Evolutionary conservation across 257 asterid species (phyloP), one percentile per base, ranked within the genome.

Genomic region (Fraxinus quadrangulata): DNA sequence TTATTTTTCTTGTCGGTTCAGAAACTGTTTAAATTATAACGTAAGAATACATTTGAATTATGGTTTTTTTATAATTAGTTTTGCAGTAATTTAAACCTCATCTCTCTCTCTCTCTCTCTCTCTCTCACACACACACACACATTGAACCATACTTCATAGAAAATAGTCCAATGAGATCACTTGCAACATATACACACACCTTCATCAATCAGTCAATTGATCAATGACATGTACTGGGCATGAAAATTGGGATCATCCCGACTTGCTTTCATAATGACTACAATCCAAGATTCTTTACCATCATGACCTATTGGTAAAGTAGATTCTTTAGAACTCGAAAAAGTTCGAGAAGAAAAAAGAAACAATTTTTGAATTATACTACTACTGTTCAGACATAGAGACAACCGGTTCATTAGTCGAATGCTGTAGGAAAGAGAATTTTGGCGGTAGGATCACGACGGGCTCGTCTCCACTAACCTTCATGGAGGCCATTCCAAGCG

Each of bases 401-500:
- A 66, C 84, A 75, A 73, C 84, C 65, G 51, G 75, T 77, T 81
- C 86, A 36, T 84, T 85, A 17, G 16, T 37, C 6, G 34, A 56
- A 59, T 85, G 90, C 72, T 63, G 67, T 73, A 31, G 82, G 59
- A 81, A 86, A 36, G 89, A 56, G 81, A 92, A 94, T 42, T 88
- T 85, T 0, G 88, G 85, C 39, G 99, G 97, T 80, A 92, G 69
- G 26, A 65, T 81, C 83, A 91, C 76, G 24, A 91, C 84, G 0
- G 91, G 96, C 37, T 83, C 92, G 9, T 89, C 92, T 30, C 86
- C 94, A 67, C 68, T 76, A 8, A 76, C 86, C 83, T 87, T 90
- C 82, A 73, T 87, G 71, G 78, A 82, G 37, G 99, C 97, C 89
- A 84, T 84, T 30, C 96, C 99, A 4, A 94, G 91, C 1, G 93